Evolutionary conservation across 352 stramenopile species (phyloP).

Genomic region (Pythium scleroteichum): DNA sequence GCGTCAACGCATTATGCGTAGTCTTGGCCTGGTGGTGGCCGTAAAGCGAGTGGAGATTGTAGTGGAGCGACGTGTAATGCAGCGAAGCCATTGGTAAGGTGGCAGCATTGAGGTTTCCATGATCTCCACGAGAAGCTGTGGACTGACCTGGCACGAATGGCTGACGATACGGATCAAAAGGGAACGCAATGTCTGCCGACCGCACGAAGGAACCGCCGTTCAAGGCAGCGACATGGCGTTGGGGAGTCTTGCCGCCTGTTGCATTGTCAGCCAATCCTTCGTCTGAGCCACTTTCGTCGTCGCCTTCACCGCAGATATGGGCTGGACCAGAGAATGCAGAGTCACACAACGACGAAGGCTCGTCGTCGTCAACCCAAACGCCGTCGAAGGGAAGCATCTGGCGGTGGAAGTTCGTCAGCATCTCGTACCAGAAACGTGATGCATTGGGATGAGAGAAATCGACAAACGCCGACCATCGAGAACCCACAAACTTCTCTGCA

Average conservation of each 20-base stretch:
- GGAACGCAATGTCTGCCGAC: slow-evolving; percentile 67
- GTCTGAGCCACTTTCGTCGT: not conserved
- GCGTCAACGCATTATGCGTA: slow-evolving; percentile 51
- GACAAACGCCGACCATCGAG: slow-evolving; percentile 69
- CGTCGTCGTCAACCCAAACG: slow-evolving; percentile 86
- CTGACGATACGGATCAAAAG: slow-evolving; percentile 82
- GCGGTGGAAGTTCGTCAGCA: slow-evolving; percentile 61
- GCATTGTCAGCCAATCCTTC: not conserved
- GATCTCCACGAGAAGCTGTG: slow-evolving; percentile 30
- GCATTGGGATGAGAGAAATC: slow-evolving; percentile 87
- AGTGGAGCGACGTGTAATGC: slow-evolving; percentile 73
- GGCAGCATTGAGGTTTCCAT: slow-evolving; percentile 75
- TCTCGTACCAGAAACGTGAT: slow-evolving; percentile 64
- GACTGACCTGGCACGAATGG: slow-evolving; percentile 71
- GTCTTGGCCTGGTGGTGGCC: slow-evolving; percentile 59
- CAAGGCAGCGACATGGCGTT: not conserved
- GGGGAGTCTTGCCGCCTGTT: too few relatives aligned
- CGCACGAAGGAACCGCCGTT: slow-evolving; percentile 49
- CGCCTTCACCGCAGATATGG: slow-evolving; percentile 3
- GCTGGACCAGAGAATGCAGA: slow-evolving; percentile 20
- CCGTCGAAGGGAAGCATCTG: slow-evolving; percentile 72
- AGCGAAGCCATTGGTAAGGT: slow-evolving; percentile 77
- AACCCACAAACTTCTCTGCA: slow-evolving; percentile 68
- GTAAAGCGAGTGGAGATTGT: slow-evolving; percentile 88
- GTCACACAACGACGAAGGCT: slow-evolving; percentile 74